These are phyloP conservation scores for Podospora anserina DNA, from an alignment of 495 filamentous ascomycete genomes.

Conservation along the genomic window DNA sequence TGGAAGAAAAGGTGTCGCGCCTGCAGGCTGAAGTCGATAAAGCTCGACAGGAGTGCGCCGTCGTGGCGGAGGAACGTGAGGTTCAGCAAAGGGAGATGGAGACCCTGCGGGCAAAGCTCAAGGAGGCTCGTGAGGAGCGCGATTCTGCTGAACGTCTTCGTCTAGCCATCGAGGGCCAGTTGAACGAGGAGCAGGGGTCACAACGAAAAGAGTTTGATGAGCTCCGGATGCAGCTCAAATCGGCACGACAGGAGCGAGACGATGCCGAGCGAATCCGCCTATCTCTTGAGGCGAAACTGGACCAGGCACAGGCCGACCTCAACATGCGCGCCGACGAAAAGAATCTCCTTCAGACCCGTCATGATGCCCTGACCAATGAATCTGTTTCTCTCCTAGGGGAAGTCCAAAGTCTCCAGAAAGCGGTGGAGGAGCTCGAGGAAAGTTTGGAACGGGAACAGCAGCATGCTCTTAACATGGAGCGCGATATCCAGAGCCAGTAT, in stretches of 20 bases:
- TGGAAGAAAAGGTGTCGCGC: constrained; percentile 65
- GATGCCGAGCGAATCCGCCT: constrained; percentile 58
- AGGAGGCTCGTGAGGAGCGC: constrained; percentile 43
- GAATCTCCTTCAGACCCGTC: constrained; percentile 64
- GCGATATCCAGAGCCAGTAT: constrained; percentile 56
- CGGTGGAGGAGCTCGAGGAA: constrained; percentile 57
- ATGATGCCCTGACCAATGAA: constrained; percentile 66
- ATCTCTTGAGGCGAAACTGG: constrained; percentile 56
- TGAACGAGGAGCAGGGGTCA: constrained; percentile 53
- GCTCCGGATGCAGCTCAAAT: constrained; percentile 53
- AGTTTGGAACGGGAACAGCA: constrained; percentile 58
- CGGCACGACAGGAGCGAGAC: constrained; percentile 61
- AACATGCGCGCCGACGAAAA: constrained; percentile 62
- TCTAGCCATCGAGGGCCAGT: constrained; percentile 41
- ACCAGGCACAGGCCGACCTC: constrained; percentile 56
- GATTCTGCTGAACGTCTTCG: constrained; percentile 40
- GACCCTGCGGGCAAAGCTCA: constrained; percentile 38
- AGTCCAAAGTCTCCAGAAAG: constrained; percentile 52
- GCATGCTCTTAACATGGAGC: constrained; percentile 55
- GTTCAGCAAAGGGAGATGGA: constrained; percentile 46
- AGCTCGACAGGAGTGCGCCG: constrained; percentile 56
- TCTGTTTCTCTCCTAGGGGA: constrained; percentile 64
- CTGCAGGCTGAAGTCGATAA: constrained; percentile 62
- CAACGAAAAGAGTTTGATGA: constrained; percentile 46
- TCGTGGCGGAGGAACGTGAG: constrained; percentile 43